These are phyloP conservation scores for Eucalyptus polybractea DNA, from an alignment of 345 rosid genomes.

Conservation along the genomic window DNA sequence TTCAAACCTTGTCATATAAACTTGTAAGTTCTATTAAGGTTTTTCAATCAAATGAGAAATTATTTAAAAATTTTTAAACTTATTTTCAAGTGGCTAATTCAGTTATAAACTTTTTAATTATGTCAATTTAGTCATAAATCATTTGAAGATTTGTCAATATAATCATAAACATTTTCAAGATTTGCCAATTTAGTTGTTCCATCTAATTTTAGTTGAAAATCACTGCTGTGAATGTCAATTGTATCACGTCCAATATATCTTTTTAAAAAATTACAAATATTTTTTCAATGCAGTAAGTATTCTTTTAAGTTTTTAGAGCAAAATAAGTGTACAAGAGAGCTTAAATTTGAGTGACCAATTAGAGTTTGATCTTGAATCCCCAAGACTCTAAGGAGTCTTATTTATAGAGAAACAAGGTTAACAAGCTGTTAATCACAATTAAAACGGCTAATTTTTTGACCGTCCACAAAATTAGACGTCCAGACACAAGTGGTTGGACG, in stretches of 20 bases:
- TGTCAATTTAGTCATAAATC: background rate
- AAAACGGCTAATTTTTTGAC: background rate
- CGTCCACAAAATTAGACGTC: background rate
- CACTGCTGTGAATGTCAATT: rapidly evolving
- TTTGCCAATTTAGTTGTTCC: background rate
- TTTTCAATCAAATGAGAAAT: background rate
- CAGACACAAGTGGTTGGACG: background rate
- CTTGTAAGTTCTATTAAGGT: background rate
- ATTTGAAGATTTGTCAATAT: background rate
- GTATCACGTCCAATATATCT: too few species aligned
- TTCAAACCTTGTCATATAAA: background rate
- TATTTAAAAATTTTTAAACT: rapidly evolving
- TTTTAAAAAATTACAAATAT: background rate
- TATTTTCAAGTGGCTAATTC: background rate
- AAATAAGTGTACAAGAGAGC: background rate
- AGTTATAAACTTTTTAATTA: background rate
- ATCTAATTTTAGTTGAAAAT: background rate
- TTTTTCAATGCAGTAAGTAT: background rate
- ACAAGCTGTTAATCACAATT: background rate
- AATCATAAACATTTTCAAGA: background rate
- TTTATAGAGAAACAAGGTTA: background rate
- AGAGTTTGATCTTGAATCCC: background rate
- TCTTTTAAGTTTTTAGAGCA: background rate
- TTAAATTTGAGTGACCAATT: background rate
- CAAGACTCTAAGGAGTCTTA: background rate